phyloP scores from a whole-genome alignment of 345 rosid species.

The Eucalyptus cloeziana region DNA sequence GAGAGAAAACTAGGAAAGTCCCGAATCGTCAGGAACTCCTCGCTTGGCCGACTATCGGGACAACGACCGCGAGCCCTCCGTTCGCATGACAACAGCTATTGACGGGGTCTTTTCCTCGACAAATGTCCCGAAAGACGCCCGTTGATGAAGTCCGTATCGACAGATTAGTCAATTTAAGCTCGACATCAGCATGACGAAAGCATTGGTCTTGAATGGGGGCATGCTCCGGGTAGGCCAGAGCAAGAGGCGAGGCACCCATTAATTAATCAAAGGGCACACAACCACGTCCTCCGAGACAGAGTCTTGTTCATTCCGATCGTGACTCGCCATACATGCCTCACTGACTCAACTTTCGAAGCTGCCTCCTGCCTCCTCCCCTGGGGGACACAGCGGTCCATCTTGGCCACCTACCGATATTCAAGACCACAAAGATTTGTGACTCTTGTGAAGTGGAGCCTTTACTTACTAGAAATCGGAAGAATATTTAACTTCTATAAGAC shows the following conservation, averaged over 20 bases:
- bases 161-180: neutral
- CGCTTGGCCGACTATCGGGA: neutral
- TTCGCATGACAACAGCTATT: neutral
- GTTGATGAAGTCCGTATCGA: neutral
- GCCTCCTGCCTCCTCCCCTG: neutral
- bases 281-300: neutral
- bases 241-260: no score
- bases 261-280: neutral
- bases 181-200: neutral
- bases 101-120: neutral
- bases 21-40: neutral
- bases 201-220: neutral
- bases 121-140: neutral
- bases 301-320: neutral
- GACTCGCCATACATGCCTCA: neutral
- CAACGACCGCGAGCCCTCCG: neutral
- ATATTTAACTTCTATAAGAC: neutral
- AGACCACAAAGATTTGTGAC: no score
- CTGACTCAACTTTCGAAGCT: neutral
- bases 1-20: neutral
- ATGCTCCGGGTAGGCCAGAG: neutral
- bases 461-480: neutral
- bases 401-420: neutral
- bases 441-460: neutral
- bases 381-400: neutral